A percentile compares a stretch with the other conserved stretches of the same genome.
These are phyloP conservation scores for Lactarius vividus DNA, from an alignment of 768 basidiomycete genomes.

Conservation along the genomic window DNA sequence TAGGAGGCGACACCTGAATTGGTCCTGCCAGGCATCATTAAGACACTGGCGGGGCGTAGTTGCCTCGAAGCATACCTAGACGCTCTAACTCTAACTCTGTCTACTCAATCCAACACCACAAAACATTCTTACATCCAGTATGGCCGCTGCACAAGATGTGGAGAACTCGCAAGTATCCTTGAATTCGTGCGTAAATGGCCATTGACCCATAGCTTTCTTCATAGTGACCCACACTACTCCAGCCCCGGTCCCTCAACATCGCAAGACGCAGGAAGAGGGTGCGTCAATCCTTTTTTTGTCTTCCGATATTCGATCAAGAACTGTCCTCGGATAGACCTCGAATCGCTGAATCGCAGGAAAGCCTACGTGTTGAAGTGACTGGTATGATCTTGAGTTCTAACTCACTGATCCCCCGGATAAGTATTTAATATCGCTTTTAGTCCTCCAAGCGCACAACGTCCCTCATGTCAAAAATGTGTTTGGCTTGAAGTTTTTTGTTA, in stretches of 20 bases:
- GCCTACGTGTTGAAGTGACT: not conserved
- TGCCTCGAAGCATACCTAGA: no score
- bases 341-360: not conserved
- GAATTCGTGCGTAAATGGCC: not conserved
- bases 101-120: no score
- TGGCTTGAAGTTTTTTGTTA: not conserved
- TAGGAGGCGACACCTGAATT: no score
- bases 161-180: not conserved
- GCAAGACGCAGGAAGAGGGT: not conserved
- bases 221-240: not conserved
- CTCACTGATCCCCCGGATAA: not conserved
- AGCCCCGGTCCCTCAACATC: not conserved
- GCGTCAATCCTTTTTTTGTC: not conserved
- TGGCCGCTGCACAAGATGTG: not conserved
- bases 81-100: no score
- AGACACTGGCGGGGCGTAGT: no score
- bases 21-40: no score
- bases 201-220: not conserved
- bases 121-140: not conserved
- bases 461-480: not conserved
- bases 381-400: not conserved
- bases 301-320: not conserved
- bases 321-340: not conserved
- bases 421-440: not conserved
- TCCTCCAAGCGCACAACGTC: not conserved